A percentile compares a stretch with the other conserved stretches of the same genome.
phyloP scores from a whole-genome alignment of 768 basidiomycete genomes.

The Auriscalpium microsporum region DNA sequence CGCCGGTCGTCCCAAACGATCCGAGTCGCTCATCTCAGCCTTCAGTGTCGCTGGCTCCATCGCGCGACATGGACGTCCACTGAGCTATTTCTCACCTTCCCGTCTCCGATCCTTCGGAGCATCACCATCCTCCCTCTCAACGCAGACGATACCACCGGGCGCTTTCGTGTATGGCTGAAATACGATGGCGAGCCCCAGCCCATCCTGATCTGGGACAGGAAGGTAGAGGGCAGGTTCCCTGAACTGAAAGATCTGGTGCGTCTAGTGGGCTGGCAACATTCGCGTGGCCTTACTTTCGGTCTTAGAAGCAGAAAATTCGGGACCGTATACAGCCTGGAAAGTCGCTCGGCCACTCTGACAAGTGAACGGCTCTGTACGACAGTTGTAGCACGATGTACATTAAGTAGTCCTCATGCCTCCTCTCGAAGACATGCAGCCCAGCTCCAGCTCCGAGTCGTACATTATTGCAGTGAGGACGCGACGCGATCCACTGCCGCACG shows the following conservation, averaged over 20 bases:
- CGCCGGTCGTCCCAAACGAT: conserved; percentile 11
- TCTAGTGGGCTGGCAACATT: conserved; percentile 5
- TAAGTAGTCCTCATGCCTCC: too few species aligned
- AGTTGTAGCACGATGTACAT: neutral
- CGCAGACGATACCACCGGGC: conserved; percentile 75
- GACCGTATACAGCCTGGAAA: conserved; percentile 75
- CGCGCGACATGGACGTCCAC: conserved; percentile 92
- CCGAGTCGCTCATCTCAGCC: neutral
- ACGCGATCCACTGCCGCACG: too few species aligned
- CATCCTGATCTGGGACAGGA: conserved; percentile 78
- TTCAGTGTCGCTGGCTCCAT: conserved; percentile 57
- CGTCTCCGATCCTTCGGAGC: conserved; percentile 58
- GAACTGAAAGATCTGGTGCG: conserved; percentile 78
- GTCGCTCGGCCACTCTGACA: conserved; percentile 86
- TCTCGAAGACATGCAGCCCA: too few species aligned
- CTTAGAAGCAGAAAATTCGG: conserved; percentile 82
- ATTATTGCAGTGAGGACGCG: too few species aligned
- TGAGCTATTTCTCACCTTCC: conserved; percentile 86
- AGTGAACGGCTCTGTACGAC: conserved; percentile 5
- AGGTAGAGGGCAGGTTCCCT: conserved; percentile 85
- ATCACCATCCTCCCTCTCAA: conserved; percentile 71
- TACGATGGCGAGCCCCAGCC: conserved; percentile 27
- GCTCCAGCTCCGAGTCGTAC: too few species aligned
- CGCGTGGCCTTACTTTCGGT: conserved; percentile 1
- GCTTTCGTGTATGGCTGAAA: conserved; percentile 86